These are phyloP conservation scores for Baudoinia panamericana DNA, from an alignment of 495 filamentous ascomycete species.

Conservation along the genomic window DNA sequence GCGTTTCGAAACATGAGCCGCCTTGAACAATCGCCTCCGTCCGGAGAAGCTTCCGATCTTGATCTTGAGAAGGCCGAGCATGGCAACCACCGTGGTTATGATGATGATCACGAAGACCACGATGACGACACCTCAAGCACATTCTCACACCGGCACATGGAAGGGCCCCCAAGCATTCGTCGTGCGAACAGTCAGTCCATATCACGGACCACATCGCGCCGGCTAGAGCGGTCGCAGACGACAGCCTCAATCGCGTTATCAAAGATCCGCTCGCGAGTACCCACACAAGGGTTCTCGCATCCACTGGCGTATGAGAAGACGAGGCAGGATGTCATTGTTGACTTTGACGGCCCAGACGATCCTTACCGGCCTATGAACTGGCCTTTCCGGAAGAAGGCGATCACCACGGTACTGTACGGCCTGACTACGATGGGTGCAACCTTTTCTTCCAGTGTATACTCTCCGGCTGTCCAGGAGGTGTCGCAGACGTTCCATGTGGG, in stretches of 20 bases:
- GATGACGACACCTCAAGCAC: conserved; percentile 1
- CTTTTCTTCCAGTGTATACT: conserved; percentile 35
- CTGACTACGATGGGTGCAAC: conserved; percentile 25
- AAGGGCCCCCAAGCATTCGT: conserved; percentile 3
- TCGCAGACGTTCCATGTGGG: conserved; percentile 33
- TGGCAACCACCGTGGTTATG: too few relatives aligned
- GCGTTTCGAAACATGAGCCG: too few relatives aligned
- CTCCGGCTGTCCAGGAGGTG: conserved; percentile 28
- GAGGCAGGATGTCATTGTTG: conserved; percentile 21
- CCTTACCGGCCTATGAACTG: conserved; percentile 23
- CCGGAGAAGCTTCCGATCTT: too few relatives aligned
- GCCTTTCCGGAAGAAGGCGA: conserved; percentile 24
- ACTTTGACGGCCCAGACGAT: conserved; percentile 27
- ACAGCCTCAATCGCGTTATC: conserved; percentile 15
- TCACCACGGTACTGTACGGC: conserved; percentile 26
- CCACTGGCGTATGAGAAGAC: conserved; percentile 20
- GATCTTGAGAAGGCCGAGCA: too few relatives aligned
- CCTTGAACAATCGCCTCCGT: too few relatives aligned
- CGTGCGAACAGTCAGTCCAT: background rate
- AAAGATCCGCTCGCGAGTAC: conserved; percentile 16
- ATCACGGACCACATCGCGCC: conserved; percentile 4
- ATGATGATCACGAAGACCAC: too few relatives aligned
- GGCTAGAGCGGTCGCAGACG: conserved; percentile 5
- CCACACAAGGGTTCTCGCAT: conserved; percentile 17
- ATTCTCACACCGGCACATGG: conserved; percentile 5